Evolutionary conservation across 75 land plant genomes (phyloP).

Genomic region (Pseudotsuga menziesii): DNA sequence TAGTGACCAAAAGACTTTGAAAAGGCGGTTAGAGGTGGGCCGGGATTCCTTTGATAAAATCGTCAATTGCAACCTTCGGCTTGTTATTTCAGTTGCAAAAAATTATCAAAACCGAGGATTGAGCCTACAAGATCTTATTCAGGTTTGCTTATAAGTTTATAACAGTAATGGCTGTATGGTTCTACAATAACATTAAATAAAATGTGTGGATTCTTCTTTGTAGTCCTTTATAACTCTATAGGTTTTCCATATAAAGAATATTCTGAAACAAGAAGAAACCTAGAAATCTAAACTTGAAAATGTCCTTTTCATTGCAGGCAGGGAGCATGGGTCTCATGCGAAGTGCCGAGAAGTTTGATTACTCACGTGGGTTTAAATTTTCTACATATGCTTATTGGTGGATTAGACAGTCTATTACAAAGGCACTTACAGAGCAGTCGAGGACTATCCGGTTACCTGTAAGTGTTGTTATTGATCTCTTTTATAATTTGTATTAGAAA

Average conservation of each 20-base stretch:
- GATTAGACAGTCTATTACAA: slow-evolving; percentile 85
- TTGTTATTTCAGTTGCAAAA: slow-evolving; percentile 87
- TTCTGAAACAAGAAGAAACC: neutral
- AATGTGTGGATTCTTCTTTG: slow-evolving; percentile 3
- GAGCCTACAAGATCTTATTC: slow-evolving; percentile 87
- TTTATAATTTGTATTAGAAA: neutral
- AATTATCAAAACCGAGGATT: slow-evolving; percentile 77
- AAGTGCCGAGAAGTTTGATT: slow-evolving; percentile 94
- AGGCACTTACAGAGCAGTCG: slow-evolving; percentile 65
- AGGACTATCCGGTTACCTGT: slow-evolving; percentile 86
- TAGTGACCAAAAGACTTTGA: slow-evolving; percentile 57
- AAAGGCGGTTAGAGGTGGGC: slow-evolving; percentile 54
- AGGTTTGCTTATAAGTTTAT: slow-evolving; percentile 38
- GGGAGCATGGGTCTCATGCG: slow-evolving; percentile 82
- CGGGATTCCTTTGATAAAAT: slow-evolving; percentile 68
- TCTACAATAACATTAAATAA: neutral
- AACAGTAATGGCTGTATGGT: too few relatives aligned
- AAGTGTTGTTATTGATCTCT: slow-evolving; percentile 17
- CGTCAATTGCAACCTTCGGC: slow-evolving; percentile 80
- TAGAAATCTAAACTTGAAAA: neutral
- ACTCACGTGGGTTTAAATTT: slow-evolving; percentile 80
- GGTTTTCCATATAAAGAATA: neutral
- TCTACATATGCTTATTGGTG: slow-evolving; percentile 99
- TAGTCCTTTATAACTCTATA: neutral
- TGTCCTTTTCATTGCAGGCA: slow-evolving; percentile 44